phyloP scores from a whole-genome alignment of 164 flowering plant species.

The Santalum album region DNA sequence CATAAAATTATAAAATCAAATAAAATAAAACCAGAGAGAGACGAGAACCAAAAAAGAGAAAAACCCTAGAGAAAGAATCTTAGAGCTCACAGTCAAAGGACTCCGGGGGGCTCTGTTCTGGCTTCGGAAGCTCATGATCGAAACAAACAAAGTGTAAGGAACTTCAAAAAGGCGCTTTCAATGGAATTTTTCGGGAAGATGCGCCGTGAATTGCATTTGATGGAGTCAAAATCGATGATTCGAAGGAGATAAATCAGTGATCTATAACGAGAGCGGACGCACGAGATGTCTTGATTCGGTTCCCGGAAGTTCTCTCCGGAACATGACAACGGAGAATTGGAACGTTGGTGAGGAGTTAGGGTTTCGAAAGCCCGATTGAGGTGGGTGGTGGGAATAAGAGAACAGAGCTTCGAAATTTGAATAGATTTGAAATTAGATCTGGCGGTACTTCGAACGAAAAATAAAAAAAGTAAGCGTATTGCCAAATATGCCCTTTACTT shows the following conservation, averaged over 20 bases:
- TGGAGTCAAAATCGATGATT: not conserved
- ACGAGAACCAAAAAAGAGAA: not conserved
- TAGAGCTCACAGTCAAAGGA: constrained; percentile 13
- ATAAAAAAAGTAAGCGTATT: too few relatives aligned
- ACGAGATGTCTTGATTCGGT: too few relatives aligned
- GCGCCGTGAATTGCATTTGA: not conserved
- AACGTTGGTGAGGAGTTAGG: too few relatives aligned
- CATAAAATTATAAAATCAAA: not conserved
- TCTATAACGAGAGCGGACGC: not conserved
- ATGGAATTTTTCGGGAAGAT: not conserved
- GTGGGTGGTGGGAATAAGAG: too few relatives aligned
- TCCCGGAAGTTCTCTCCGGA: too few relatives aligned
- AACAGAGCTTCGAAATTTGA: too few relatives aligned
- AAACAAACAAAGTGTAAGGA: not conserved
- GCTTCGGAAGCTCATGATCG: constrained; percentile 22
- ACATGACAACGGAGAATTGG: too few relatives aligned
- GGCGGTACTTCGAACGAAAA: too few relatives aligned
- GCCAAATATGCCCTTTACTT: too few relatives aligned
- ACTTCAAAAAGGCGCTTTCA: not conserved
- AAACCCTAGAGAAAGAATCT: not conserved
- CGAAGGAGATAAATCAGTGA: not conserved
- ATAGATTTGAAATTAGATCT: too few relatives aligned
- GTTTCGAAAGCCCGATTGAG: too few relatives aligned
- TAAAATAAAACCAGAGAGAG: not conserved
- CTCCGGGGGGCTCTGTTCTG: constrained; percentile 37